Percentiles rank a stretch among this genome's conserved stretches.
These are phyloP conservation scores for Stentor roeselii DNA, from an alignment of 73 alveolate species.

Conservation along the genomic window DNA sequence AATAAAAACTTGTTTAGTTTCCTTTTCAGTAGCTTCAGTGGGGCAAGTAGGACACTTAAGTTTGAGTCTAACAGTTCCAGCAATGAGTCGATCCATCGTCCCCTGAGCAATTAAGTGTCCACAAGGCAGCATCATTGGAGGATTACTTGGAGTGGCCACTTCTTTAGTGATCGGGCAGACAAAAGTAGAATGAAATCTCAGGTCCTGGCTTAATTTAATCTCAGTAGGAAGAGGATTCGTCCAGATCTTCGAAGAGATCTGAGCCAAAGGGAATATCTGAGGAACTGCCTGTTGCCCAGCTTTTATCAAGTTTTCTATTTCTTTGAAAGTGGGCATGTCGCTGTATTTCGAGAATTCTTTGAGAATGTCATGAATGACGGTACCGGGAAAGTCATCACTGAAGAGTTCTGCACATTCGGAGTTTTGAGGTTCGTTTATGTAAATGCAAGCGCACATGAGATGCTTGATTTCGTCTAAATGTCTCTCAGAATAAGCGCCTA, in stretches of 20 bases:
- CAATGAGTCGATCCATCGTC: slow-evolving; percentile 51
- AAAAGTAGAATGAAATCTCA: slow-evolving; percentile 85
- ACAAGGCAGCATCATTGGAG: slow-evolving; percentile 88
- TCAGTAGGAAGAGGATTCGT: slow-evolving; percentile 67
- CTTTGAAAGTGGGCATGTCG: not conserved
- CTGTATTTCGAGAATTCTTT: not conserved
- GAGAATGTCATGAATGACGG: not conserved
- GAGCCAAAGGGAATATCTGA: not conserved
- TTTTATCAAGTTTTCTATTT: not conserved
- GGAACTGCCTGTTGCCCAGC: slow-evolving; percentile 3
- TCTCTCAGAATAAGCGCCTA: not conserved
- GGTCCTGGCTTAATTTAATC: slow-evolving; percentile 81
- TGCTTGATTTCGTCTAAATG: not conserved
- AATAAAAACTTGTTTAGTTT: slow-evolving; percentile 6
- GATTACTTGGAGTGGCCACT: slow-evolving; percentile 73
- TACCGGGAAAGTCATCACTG: not conserved
- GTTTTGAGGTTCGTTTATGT: not conserved
- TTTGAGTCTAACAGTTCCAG: slow-evolving; percentile 47
- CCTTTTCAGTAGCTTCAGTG: slow-evolving; percentile 43
- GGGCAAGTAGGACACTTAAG: slow-evolving; percentile 89
- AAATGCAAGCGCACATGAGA: not conserved
- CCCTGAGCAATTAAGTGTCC: slow-evolving; percentile 95
- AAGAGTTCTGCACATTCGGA: not conserved
- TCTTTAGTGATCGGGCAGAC: slow-evolving; percentile 97
- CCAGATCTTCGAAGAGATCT: not conserved